These are phyloP conservation scores for Cymbidium sinense DNA, from an alignment of 106 monocot species.

Conservation along the genomic window DNA sequence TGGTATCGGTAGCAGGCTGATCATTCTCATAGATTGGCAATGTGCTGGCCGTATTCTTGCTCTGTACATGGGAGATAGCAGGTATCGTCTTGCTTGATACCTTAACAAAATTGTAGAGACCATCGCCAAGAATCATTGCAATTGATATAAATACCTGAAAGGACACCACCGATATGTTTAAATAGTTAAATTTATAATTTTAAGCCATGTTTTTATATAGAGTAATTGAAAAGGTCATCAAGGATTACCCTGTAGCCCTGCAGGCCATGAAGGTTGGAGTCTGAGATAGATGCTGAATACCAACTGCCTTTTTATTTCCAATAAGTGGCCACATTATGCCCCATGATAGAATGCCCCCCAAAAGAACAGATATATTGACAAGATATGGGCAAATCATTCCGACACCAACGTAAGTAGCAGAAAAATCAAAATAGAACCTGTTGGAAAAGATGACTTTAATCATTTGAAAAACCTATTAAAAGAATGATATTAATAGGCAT, in stretches of 20 bases:
- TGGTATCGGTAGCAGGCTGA: not conserved
- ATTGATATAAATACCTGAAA: slow-evolving; percentile 70
- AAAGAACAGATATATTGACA: slow-evolving; percentile 73
- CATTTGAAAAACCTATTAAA: not conserved
- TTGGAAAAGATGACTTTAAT: not conserved
- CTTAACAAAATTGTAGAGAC: slow-evolving; percentile 84
- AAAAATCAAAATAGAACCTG: slow-evolving; percentile 88
- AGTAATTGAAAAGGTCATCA: no score
- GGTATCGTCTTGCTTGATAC: slow-evolving; percentile 31
- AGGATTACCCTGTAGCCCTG: slow-evolving; percentile 68
- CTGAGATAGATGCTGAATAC: slow-evolving; percentile 38
- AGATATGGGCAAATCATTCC: slow-evolving; percentile 93
- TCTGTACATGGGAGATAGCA: slow-evolving; percentile 15
- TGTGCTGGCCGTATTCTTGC: not conserved
- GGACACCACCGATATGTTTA: no score
- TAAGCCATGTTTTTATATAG: not conserved
- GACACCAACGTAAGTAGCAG: slow-evolving; percentile 80
- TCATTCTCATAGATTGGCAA: slow-evolving; percentile 30
- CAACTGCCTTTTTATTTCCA: slow-evolving; percentile 48
- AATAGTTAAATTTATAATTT: not conserved
- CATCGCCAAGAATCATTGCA: slow-evolving; percentile 79
- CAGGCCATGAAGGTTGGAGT: slow-evolving; percentile 44
- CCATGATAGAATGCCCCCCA: slow-evolving; percentile 79
- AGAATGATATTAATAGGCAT: not conserved
- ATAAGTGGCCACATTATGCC: slow-evolving; percentile 93